Evolutionary conservation across 2,329 filamentous ascomycete species (phyloP), one percentile per base, ranked within the genome.

Genomic region (Fusarium ramigenum): DNA sequence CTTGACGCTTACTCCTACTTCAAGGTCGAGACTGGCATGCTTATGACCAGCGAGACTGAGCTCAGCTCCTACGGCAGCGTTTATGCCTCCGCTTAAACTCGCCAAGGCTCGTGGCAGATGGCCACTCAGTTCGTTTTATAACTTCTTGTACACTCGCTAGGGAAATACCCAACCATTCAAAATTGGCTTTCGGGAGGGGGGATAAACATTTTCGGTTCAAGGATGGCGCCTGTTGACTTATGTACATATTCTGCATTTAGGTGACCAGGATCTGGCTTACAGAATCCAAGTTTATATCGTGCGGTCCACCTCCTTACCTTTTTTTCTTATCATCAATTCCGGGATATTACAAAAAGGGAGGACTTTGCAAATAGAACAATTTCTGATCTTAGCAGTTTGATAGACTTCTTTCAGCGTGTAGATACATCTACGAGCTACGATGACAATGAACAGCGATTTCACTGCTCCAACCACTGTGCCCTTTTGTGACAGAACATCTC

Each of bases 1-100:
- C 84, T 90, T 50, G 81, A 87, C 76, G 85, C 84, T 68, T 90
- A 90, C 82, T 84, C 88, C 30, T 90, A 88, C 85, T 90, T 89
- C 81, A 87, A 87, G 84, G 85, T 85, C 25, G 75, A 77, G 47
- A 77, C 82, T 25, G 83, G 82, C 74, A 79, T 80, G 60, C 82
- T 88, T 72, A 81, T 89, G 80, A 63, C 79, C 52, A 82, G 80
- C 37, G 57, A 77, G 50, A 80, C 78, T 32, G 37, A 78, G n/a
- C 81, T 87, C 30, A 88, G 83, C 83, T 69, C 71, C 28, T 84
- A 83, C 70, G 88, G 88, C 78, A 78, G 84, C 74, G 83, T 84
- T 63, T 90, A 87, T 75, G 87, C 87, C 74, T 83, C 83, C 39
- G 70, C 80, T 44, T 80, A 79, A 78, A 62, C 60, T 60, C 36